These are phyloP conservation scores for Russula emetica DNA, from an alignment of 768 basidiomycete genomes.

Conservation along the genomic window DNA sequence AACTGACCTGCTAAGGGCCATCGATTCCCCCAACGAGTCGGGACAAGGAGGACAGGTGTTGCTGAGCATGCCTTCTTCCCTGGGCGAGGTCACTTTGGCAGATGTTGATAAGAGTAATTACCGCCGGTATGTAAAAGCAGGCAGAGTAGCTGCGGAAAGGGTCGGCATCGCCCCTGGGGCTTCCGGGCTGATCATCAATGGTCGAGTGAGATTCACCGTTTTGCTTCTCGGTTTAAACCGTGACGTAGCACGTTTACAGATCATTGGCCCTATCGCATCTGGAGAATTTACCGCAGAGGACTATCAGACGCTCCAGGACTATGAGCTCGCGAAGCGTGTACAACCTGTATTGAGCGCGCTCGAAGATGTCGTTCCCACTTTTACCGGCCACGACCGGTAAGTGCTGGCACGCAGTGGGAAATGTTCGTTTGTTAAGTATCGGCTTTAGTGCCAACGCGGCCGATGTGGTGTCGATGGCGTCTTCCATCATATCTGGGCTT, in stretches of 20 bases:
- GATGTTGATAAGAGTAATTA: constrained; percentile 39
- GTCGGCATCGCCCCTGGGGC: constrained; percentile 58
- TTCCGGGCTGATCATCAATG: constrained; percentile 70
- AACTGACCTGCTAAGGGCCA: constrained; percentile 38
- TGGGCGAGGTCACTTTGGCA: constrained; percentile 35
- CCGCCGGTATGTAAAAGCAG: constrained; percentile 42
- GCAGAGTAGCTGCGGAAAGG: constrained; percentile 48
- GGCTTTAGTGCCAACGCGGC: constrained; percentile 48
- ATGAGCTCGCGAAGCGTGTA: constrained; percentile 69
- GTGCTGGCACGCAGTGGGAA: background rate
- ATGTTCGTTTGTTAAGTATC: background rate
- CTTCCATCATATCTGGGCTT: constrained; percentile 68
- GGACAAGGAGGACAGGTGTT: constrained; percentile 39
- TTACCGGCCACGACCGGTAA: constrained; percentile 11
- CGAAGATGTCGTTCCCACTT: constrained; percentile 44
- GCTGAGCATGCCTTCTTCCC: constrained; percentile 35
- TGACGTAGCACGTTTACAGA: constrained; percentile 39
- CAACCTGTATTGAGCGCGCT: constrained; percentile 67
- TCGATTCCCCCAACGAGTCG: constrained; percentile 33
- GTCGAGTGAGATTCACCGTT: constrained; percentile 54
- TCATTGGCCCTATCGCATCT: constrained; percentile 66
- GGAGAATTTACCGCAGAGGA: constrained; percentile 66
- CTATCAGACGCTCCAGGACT: constrained; percentile 63
- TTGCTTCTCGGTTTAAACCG: background rate
- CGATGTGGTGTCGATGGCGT: constrained; percentile 57